These are phyloP conservation scores for Salvia hispanica DNA, from an alignment of 257 asterid genomes.

Conservation along the genomic window DNA sequence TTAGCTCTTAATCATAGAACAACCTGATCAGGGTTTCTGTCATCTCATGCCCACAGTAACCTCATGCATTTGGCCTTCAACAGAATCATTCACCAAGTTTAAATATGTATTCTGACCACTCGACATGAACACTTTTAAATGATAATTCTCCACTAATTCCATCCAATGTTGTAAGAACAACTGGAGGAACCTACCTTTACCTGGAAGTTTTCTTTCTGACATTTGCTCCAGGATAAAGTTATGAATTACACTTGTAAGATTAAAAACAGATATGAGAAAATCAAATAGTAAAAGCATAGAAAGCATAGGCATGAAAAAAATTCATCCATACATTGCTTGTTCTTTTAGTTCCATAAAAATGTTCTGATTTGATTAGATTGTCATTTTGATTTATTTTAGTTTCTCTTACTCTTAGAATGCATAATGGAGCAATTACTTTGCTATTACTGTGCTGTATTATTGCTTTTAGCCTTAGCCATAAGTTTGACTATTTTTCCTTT, in stretches of 20 bases:
- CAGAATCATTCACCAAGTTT: not conserved
- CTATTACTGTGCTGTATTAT: not conserved
- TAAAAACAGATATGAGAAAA: too few relatives aligned
- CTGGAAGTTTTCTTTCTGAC: not conserved
- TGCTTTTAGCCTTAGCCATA: constrained; percentile 12
- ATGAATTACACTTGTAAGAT: not conserved
- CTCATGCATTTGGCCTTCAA: constrained; percentile 6
- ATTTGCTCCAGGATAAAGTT: not conserved
- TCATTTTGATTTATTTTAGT: not conserved
- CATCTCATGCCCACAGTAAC: too few relatives aligned
- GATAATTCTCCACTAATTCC: not conserved
- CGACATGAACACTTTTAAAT: not conserved
- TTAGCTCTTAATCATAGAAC: constrained; percentile 12
- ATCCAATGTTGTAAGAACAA: not conserved
- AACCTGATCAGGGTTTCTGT: too few relatives aligned
- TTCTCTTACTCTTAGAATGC: not conserved
- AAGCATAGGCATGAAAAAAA: not conserved
- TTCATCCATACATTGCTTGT: not conserved
- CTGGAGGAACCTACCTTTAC: constrained; percentile 2
- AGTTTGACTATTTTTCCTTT: constrained; percentile 20
- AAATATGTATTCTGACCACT: not conserved
- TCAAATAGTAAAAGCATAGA: not conserved
- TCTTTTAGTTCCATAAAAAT: not conserved
- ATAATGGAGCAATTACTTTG: not conserved
- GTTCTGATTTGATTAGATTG: not conserved